These are phyloP conservation scores for Salix dunnii DNA, from an alignment of 345 rosid genomes.

Conservation along the genomic window DNA sequence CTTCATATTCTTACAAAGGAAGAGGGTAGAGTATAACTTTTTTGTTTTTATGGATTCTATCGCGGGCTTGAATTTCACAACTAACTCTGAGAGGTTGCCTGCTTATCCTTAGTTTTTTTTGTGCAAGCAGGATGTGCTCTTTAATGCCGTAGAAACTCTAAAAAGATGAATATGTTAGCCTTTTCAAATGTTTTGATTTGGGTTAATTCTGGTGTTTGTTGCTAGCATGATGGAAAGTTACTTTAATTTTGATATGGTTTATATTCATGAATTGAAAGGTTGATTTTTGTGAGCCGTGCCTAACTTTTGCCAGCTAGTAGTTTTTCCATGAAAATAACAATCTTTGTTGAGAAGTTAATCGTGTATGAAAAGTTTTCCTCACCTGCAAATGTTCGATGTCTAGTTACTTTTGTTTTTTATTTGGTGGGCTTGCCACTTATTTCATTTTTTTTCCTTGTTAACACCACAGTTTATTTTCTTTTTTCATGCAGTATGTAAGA, in stretches of 20 bases:
- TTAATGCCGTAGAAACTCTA: background rate
- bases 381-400: background rate
- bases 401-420: constrained; percentile 4
- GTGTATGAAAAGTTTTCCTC: background rate
- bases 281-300: background rate
- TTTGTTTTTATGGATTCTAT: background rate
- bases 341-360: background rate
- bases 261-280: background rate
- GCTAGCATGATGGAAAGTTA: constrained; percentile 1
- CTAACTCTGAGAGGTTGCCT: background rate
- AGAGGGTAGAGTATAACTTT: background rate
- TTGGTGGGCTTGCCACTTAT: constrained; percentile 12
- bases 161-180: background rate
- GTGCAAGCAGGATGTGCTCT: background rate
- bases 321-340: background rate
- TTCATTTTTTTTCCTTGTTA: constrained; percentile 17
- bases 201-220: background rate
- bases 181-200: background rate
- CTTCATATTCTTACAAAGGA: background rate
- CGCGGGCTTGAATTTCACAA: background rate
- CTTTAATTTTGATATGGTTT: constrained; percentile 2
- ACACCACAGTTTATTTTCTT: constrained; percentile 21
- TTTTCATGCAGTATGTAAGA: constrained; percentile 84
- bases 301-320: background rate
- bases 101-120: background rate